Evolutionary conservation across 768 basidiomycete species (phyloP).

Genomic region (Rhodotorula babjevae): DNA sequence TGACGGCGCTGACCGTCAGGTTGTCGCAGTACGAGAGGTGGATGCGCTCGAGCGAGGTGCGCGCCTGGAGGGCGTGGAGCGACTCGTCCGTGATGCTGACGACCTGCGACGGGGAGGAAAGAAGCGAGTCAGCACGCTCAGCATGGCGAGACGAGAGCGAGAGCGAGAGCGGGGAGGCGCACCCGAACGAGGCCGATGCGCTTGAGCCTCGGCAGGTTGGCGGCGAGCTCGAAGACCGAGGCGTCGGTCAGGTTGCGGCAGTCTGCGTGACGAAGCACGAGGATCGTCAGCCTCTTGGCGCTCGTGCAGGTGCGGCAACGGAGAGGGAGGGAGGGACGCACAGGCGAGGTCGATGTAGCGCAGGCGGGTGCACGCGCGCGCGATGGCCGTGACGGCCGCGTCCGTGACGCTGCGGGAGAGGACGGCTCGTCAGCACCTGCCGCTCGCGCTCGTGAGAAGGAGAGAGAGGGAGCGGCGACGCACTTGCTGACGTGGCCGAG

Average conservation of each 20-base stretch:
- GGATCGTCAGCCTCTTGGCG: background rate
- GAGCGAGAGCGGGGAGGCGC: slow-evolving; percentile 9
- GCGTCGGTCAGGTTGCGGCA: slow-evolving; percentile 83
- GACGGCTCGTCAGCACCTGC: background rate
- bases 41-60: slow-evolving; percentile 83
- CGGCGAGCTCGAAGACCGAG: slow-evolving; percentile 85
- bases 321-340: slow-evolving; percentile 54
- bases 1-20: slow-evolving; percentile 82
- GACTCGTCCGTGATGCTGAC: slow-evolving; percentile 89
- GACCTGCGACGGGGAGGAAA: slow-evolving; percentile 47
- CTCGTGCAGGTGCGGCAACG: too few relatives aligned
- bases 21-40: slow-evolving; percentile 97
- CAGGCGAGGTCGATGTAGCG: slow-evolving; percentile 96
- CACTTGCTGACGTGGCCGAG: slow-evolving; percentile 70
- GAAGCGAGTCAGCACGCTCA: background rate
- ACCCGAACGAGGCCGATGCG: slow-evolving; percentile 90
- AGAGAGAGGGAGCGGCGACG: slow-evolving; percentile 28
- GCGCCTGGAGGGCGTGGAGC: slow-evolving; percentile 77
- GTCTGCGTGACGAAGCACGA: slow-evolving; percentile 52
- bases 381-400: slow-evolving; percentile 73
- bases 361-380: slow-evolving; percentile 77
- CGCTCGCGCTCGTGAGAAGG: background rate
- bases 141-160: background rate
- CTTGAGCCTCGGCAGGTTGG: slow-evolving; percentile 73
- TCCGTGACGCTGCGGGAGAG: slow-evolving; percentile 67